Evolutionary conservation across 2,329 filamentous ascomycete genomes (phyloP).

Genomic region (Dactylellina cionopaga): DNA sequence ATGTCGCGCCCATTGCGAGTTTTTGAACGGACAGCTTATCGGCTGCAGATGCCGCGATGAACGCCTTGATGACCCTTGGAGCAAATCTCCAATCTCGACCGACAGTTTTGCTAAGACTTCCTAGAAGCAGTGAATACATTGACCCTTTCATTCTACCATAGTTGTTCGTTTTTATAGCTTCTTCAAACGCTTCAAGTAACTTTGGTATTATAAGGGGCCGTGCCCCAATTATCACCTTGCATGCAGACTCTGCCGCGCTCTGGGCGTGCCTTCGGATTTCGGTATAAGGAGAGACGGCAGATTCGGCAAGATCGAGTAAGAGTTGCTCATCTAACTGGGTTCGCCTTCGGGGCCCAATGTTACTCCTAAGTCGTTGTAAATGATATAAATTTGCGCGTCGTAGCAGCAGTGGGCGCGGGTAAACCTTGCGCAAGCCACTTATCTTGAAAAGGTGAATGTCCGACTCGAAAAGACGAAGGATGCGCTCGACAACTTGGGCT

Average conservation of each 20-base stretch:
- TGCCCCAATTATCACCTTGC: slow-evolving; percentile 89
- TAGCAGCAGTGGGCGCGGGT: slow-evolving; percentile 89
- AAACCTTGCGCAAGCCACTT: slow-evolving; percentile 88
- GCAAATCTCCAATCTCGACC: slow-evolving; percentile 94
- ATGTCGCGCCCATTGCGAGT: slow-evolving; percentile 81
- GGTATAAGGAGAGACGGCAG: slow-evolving; percentile 88
- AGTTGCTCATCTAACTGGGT: slow-evolving; percentile 88
- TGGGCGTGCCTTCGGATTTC: slow-evolving; percentile 96
- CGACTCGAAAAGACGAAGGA: slow-evolving; percentile 82
- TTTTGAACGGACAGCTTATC: slow-evolving; percentile 96
- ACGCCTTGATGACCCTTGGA: slow-evolving; percentile 85
- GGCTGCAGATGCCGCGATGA: slow-evolving; percentile 86
- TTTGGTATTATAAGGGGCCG: slow-evolving; percentile 88
- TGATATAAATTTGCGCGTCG: slow-evolving; percentile 95
- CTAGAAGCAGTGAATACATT: slow-evolving; percentile 89
- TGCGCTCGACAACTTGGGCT: slow-evolving; percentile 88
- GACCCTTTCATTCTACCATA: slow-evolving; percentile 93
- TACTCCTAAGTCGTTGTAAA: slow-evolving; percentile 91
- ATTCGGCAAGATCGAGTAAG: slow-evolving; percentile 86
- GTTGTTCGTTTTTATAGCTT: slow-evolving; percentile 80
- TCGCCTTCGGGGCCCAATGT: slow-evolving; percentile 85
- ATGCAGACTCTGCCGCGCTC: slow-evolving; percentile 87
- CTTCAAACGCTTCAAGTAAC: slow-evolving; percentile 80
- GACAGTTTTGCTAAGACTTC: slow-evolving; percentile 86
- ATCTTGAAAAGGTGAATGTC: slow-evolving; percentile 95